These are phyloP conservation scores for Spathaspora arborariae DNA, from an alignment of 805 yeast genomes.

Conservation along the genomic window DNA sequence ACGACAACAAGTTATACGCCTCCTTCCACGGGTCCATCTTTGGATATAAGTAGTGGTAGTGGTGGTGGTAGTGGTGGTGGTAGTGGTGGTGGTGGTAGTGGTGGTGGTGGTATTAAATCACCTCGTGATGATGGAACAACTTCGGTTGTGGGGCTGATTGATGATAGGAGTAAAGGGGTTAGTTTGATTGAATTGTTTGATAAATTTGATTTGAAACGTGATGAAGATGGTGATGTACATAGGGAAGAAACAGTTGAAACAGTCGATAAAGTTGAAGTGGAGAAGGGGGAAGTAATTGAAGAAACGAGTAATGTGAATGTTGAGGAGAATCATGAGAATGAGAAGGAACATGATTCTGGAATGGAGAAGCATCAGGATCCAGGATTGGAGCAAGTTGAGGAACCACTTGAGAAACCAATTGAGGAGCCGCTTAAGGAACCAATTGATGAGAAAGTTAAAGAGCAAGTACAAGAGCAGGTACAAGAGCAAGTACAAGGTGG, in stretches of 20 bases:
- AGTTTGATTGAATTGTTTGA: constrained; percentile 33
- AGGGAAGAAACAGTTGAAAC: not conserved
- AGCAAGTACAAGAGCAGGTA: constrained; percentile 1
- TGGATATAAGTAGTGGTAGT: not conserved
- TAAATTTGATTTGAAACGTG: constrained; percentile 25
- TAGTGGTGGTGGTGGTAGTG: not conserved
- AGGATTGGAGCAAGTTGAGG: not conserved
- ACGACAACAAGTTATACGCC: constrained; percentile 23
- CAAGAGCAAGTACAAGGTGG: constrained; percentile 1
- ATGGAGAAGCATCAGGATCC: not conserved
- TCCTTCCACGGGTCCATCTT: constrained; percentile 2
- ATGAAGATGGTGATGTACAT: not conserved
- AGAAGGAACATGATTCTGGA: constrained; percentile 5
- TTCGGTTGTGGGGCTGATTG: not conserved
- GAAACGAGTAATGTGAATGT: not conserved
- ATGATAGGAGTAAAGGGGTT: constrained; percentile 5
- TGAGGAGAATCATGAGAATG: not conserved
- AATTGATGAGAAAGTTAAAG: not conserved
- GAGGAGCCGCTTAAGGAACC: not conserved
- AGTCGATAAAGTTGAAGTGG: not conserved
- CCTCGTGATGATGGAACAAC: not conserved
- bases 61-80: not conserved
- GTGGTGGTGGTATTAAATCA: not conserved
- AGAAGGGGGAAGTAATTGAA: constrained; percentile 1
- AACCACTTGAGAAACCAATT: not conserved